A percentile compares a stretch with the other conserved stretches of the same genome.
phyloP scores from a whole-genome alignment of 805 yeast genomes.

The Kluyveromyces starmeri region DNA sequence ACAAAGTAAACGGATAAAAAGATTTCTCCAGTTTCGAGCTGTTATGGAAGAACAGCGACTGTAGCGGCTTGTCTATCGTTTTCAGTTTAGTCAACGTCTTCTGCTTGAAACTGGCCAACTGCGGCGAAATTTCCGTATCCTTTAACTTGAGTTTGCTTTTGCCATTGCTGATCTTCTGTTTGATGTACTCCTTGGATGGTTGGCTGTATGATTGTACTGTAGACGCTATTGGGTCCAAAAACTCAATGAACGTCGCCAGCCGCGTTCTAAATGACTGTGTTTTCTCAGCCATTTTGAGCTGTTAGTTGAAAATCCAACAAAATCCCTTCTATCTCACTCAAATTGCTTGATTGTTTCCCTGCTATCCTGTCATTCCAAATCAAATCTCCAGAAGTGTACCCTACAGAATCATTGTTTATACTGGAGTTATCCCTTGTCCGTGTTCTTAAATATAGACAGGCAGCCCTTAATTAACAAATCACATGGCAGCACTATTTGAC shows the following conservation, averaged over 20 bases:
- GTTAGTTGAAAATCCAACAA: no score
- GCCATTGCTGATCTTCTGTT: slow-evolving; percentile 4
- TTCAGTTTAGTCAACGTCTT: slow-evolving; percentile 17
- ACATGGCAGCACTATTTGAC: no score
- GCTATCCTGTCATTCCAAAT: no score
- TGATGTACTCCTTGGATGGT: slow-evolving; percentile 7
- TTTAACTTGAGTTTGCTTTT: slow-evolving; percentile 7
- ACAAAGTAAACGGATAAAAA: slow-evolving; percentile 68
- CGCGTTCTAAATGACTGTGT: slow-evolving; percentile 10
- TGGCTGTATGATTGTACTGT: slow-evolving; percentile 13
- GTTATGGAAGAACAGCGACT: slow-evolving; percentile 27
- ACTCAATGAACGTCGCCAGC: slow-evolving; percentile 17
- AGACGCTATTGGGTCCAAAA: slow-evolving; percentile 25
- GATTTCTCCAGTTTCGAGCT: slow-evolving; percentile 61
- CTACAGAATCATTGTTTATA: no score
- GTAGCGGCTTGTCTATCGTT: slow-evolving; percentile 20
- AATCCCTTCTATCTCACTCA: no score
- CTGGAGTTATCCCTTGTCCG: no score
- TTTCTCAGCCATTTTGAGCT: slow-evolving; percentile 1
- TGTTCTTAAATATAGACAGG: no score
- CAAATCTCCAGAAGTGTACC: no score
- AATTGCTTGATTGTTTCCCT: no score
- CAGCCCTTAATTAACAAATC: no score
- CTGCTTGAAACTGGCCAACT: slow-evolving; percentile 17
- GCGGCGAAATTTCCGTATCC: slow-evolving; percentile 12